These are phyloP conservation scores for Geotrichum fermentans DNA, from an alignment of 1,139 yeast genomes.

Conservation along the genomic window DNA sequence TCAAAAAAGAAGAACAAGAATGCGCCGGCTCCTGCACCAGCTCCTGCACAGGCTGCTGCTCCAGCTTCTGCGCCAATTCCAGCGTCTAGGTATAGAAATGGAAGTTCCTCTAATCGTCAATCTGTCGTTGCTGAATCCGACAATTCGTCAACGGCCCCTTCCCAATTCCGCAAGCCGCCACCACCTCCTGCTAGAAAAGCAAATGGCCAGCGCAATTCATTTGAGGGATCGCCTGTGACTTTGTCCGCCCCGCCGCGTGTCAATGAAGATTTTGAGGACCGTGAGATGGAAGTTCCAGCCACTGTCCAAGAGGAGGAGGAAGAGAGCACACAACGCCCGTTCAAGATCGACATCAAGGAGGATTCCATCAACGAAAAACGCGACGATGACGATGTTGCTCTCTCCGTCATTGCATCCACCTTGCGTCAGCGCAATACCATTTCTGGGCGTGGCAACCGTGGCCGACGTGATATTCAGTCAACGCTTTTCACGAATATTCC, in stretches of 20 bases:
- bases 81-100: slow-evolving; percentile 8
- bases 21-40: not conserved
- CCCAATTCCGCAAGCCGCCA: slow-evolving; percentile 40
- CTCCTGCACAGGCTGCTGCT: slow-evolving; percentile 10
- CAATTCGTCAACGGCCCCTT: not conserved
- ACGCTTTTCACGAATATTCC: slow-evolving; percentile 50
- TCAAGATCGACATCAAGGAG: slow-evolving; percentile 32
- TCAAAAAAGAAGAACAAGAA: slow-evolving; percentile 40
- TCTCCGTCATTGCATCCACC: slow-evolving; percentile 33
- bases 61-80: not conserved
- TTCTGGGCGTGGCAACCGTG: slow-evolving; percentile 32
- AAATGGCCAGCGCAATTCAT: slow-evolving; percentile 20
- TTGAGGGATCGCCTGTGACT: slow-evolving; percentile 14
- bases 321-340: slow-evolving; percentile 22
- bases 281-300: slow-evolving; percentile 15
- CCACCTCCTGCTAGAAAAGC: slow-evolving; percentile 73
- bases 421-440: slow-evolving; percentile 33
- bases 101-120: not conserved
- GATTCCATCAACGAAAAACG: slow-evolving; percentile 36
- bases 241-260: slow-evolving; percentile 17
- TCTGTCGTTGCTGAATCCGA: slow-evolving; percentile 3
- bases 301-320: slow-evolving; percentile 22
- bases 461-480: slow-evolving; percentile 50
- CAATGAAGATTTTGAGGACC: slow-evolving; percentile 10
- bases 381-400: slow-evolving; percentile 32